phyloP scores from a whole-genome alignment of 768 basidiomycete genomes.

The Grammothele lineata region DNA sequence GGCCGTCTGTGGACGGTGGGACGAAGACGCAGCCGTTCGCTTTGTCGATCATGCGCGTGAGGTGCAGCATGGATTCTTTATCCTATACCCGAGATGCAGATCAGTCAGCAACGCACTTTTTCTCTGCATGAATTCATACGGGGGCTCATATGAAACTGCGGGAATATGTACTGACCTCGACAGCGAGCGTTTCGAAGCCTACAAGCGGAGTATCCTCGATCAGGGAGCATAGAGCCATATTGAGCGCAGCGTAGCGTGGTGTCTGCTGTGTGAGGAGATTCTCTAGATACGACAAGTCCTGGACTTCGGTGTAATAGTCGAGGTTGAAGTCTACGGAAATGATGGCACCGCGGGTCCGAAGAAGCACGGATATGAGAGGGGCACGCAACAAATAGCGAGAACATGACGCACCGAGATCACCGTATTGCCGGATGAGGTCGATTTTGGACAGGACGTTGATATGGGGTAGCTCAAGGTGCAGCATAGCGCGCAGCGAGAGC shows the following conservation, averaged over 20 bases:
- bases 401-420: slow-evolving; percentile 72
- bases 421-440: slow-evolving; percentile 86
- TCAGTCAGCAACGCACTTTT: no score
- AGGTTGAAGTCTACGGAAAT: slow-evolving; percentile 81
- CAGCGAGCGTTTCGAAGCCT: slow-evolving; percentile 94
- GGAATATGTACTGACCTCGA: slow-evolving; percentile 86
- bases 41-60: slow-evolving; percentile 81
- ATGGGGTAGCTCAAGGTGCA: slow-evolving; percentile 98
- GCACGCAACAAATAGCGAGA: background rate
- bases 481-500: slow-evolving; percentile 91
- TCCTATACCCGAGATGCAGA: slow-evolving; percentile 48
- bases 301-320: slow-evolving; percentile 96
- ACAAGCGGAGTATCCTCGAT: slow-evolving; percentile 92
- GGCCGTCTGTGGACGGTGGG: slow-evolving; percentile 39
- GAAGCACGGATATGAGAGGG: background rate
- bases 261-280: slow-evolving; percentile 62
- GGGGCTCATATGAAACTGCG: no score
- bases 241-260: slow-evolving; percentile 71
- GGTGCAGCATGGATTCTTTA: slow-evolving; percentile 90
- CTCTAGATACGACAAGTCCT: slow-evolving; percentile 87
- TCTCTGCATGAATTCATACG: no score
- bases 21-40: slow-evolving; percentile 91
- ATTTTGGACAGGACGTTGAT: slow-evolving; percentile 96
- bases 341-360: slow-evolving; percentile 2
- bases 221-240: slow-evolving; percentile 87